phyloP scores from a whole-genome alignment of 2,329 filamentous ascomycete genomes.

The Trichoderma atroviride region DNA sequence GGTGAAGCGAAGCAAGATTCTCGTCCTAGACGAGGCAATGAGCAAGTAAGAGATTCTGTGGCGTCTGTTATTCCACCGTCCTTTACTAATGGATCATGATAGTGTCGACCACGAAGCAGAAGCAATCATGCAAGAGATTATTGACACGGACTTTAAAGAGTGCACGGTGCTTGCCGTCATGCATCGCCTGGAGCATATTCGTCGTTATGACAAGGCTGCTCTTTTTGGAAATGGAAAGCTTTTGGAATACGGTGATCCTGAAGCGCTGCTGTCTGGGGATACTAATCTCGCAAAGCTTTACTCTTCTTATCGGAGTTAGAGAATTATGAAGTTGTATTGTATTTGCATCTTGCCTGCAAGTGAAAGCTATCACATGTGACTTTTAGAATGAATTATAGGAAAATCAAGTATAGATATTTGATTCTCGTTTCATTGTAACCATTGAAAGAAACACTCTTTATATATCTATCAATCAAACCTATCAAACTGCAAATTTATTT shows the following conservation, averaged over 20 bases:
- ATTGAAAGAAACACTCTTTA: not conserved
- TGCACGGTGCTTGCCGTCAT: slow-evolving; percentile 56
- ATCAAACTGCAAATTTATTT: not conserved
- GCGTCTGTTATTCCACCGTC: not conserved
- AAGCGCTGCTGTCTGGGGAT: slow-evolving; percentile 30
- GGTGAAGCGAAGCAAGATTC: slow-evolving; percentile 40
- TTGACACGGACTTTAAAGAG: slow-evolving; percentile 38
- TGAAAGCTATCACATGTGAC: too few relatives aligned
- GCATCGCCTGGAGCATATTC: slow-evolving; percentile 40
- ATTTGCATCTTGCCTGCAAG: not conserved
- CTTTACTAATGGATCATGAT: not conserved
- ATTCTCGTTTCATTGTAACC: not conserved
- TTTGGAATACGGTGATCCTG: slow-evolving; percentile 25
- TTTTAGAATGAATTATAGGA: not conserved
- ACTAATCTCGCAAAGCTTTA: slow-evolving; percentile 26
- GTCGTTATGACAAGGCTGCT: slow-evolving; percentile 49
- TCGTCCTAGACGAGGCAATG: slow-evolving; percentile 46
- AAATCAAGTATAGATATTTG: not conserved
- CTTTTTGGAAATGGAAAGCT: slow-evolving; percentile 54
- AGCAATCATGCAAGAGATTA: slow-evolving; percentile 38
- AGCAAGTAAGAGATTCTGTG: slow-evolving; percentile 35
- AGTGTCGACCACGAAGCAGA: slow-evolving; percentile 42
- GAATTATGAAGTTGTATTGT: not conserved
- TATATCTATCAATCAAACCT: not conserved
- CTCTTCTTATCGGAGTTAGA: not conserved